A percentile compares a stretch with the other conserved stretches of the same genome.
Evolutionary conservation across 352 stramenopile genomes (phyloP).

Genomic region (Pythium brassicae): DNA sequence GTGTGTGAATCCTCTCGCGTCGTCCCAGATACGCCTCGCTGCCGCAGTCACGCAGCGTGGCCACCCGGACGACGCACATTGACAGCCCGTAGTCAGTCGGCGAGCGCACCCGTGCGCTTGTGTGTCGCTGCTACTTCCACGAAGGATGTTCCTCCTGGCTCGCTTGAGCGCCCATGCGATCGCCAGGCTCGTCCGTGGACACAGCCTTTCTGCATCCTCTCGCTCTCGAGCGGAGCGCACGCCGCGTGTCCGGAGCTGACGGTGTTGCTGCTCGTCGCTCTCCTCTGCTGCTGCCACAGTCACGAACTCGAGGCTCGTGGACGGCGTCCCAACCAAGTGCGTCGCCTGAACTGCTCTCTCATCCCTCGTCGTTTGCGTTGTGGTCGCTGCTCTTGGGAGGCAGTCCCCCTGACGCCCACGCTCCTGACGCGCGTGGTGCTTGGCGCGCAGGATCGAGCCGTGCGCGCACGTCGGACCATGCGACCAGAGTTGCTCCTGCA

Average conservation of each 20-base stretch:
- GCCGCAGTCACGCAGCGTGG: constrained; percentile 24
- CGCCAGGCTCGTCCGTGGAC: constrained; percentile 15
- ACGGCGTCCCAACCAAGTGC: constrained; percentile 53
- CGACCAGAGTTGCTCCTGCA: constrained; percentile 83
- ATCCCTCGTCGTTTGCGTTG: neutral
- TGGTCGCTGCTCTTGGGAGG: no score
- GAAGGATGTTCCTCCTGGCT: constrained; percentile 23
- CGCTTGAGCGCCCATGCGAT: constrained; percentile 13
- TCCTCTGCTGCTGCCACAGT: constrained; percentile 17
- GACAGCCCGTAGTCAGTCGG: constrained; percentile 9
- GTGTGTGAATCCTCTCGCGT: constrained; percentile 28
- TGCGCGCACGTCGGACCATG: constrained; percentile 88
- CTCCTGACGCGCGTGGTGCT: neutral
- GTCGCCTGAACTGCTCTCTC: constrained; percentile 1
- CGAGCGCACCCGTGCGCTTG: neutral
- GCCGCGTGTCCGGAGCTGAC: neutral
- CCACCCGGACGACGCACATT: constrained; percentile 54
- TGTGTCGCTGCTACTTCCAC: neutral
- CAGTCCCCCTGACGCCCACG: neutral
- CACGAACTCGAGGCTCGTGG: constrained; percentile 32
- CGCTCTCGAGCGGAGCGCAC: neutral
- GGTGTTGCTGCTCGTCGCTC: constrained; percentile 6
- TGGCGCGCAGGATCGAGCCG: constrained; percentile 53
- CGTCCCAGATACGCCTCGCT: constrained; percentile 55
- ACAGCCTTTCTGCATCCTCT: constrained; percentile 2